Evolutionary conservation across 2,329 filamentous ascomycete genomes (phyloP).

Genomic region (Monosporascus sp.): DNA sequence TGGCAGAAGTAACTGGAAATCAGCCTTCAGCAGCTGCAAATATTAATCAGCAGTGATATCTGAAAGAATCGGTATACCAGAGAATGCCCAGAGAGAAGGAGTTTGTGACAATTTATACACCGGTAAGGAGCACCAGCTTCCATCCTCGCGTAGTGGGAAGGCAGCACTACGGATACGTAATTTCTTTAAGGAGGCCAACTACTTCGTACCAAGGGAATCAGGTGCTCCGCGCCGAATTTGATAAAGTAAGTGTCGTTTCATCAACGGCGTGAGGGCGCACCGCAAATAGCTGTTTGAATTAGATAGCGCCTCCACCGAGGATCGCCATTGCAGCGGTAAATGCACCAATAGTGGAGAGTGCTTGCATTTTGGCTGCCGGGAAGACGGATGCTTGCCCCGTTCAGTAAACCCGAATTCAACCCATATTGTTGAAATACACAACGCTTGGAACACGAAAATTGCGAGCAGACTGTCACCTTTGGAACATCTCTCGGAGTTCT

Average conservation of each 20-base stretch:
- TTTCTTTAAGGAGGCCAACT: not conserved
- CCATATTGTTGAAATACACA: not conserved
- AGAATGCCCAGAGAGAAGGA: not conserved
- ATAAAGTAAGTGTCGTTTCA: not conserved
- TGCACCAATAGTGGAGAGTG: not conserved
- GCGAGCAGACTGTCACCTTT: too few relatives aligned
- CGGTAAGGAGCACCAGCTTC: not conserved
- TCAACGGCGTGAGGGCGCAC: not conserved
- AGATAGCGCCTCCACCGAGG: slow-evolving; percentile 7
- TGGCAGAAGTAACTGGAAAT: not conserved
- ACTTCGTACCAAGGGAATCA: slow-evolving; percentile 3
- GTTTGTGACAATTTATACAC: not conserved
- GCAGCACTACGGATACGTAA: not conserved
- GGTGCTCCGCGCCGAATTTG: slow-evolving; percentile 12
- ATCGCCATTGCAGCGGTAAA: not conserved
- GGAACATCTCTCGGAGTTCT: too few relatives aligned
- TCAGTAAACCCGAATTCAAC: not conserved
- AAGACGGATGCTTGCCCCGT: not conserved
- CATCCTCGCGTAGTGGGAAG: not conserved
- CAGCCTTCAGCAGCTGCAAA: too few relatives aligned
- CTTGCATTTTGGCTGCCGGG: not conserved
- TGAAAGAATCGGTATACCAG: too few relatives aligned
- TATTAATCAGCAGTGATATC: too few relatives aligned
- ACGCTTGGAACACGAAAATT: too few relatives aligned
- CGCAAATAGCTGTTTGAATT: not conserved